phyloP scores from a whole-genome alignment of 208 protist species.

The Phytomonas sp. region DNA sequence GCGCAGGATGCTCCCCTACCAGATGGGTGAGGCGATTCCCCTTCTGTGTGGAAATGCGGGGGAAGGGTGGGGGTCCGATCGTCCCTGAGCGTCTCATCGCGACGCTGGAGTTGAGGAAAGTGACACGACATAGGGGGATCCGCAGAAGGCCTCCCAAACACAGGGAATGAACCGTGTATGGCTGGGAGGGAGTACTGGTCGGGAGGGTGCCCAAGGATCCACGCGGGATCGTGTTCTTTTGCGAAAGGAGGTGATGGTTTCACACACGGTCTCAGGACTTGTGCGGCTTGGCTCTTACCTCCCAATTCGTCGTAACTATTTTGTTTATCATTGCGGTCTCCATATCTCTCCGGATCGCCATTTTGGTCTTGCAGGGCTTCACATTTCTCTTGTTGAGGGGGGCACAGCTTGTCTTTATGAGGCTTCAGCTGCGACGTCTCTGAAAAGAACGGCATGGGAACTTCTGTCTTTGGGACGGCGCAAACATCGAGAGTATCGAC shows the following conservation, averaged over 20 bases:
- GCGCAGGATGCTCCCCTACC: too few species aligned
- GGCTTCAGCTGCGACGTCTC: background rate
- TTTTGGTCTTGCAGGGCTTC: background rate
- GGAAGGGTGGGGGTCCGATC: too few species aligned
- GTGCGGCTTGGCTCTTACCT: background rate
- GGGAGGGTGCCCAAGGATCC: background rate
- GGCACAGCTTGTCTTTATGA: background rate
- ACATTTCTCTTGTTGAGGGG: background rate
- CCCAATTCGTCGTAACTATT: background rate
- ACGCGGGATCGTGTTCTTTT: background rate
- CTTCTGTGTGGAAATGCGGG: too few species aligned
- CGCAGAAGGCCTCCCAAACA: background rate
- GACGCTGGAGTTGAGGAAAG: background rate
- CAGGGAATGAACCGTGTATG: background rate
- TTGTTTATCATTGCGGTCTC: background rate
- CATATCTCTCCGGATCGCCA: background rate
- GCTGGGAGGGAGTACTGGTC: background rate
- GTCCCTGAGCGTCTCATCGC: background rate
- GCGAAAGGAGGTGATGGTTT: background rate
- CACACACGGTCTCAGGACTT: background rate
- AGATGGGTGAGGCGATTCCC: too few species aligned
- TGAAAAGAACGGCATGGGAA: background rate
- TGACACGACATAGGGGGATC: background rate
- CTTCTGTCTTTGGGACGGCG: background rate
- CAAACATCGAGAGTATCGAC: background rate